A percentile compares a stretch with the other conserved stretches of the same genome.
Conservation (phyloP, 202 grass and related monocot species). For the Bolboschoenoplectus hybrid region DNA sequence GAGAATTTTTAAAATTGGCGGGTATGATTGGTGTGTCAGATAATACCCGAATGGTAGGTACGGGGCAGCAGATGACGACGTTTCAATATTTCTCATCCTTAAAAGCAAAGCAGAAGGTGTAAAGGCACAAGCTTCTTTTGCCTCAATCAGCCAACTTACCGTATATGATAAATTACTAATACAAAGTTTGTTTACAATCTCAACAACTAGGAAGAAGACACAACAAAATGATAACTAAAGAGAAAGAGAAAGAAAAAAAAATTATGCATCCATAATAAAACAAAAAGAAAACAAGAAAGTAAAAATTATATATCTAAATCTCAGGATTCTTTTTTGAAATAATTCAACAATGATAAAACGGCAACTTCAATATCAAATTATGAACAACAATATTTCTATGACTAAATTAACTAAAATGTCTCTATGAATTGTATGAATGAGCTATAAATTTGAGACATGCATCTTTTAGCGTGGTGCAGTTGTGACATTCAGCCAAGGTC, state of each 20-base stretch:
- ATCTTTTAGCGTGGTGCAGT: conserved; percentile 42
- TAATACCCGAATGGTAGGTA: neutral
- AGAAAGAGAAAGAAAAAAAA: too few relatives aligned
- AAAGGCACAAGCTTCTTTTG: neutral
- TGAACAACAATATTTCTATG: too few relatives aligned
- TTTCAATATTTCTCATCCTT: neutral
- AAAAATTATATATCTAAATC: neutral
- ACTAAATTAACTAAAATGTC: too few relatives aligned
- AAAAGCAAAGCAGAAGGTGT: neutral
- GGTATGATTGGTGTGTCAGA: neutral
- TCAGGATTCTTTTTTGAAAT: neutral
- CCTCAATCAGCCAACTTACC: neutral
- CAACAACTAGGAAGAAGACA: too few relatives aligned
- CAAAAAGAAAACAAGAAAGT: too few relatives aligned
- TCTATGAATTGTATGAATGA: neutral
- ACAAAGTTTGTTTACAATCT: too few relatives aligned
- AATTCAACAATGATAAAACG: too few relatives aligned
- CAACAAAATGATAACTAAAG: too few relatives aligned
- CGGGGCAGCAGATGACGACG: neutral
- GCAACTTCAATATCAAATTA: too few relatives aligned
- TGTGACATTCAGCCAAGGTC: conserved; percentile 38
- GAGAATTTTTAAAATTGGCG: too few relatives aligned
- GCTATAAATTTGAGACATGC: conserved; percentile 38
- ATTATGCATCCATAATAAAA: too few relatives aligned
- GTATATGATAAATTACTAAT: too few relatives aligned